phyloP scores from a whole-genome alignment of 2,329 filamentous ascomycete species.

The Colletotrichum siamense region DNA sequence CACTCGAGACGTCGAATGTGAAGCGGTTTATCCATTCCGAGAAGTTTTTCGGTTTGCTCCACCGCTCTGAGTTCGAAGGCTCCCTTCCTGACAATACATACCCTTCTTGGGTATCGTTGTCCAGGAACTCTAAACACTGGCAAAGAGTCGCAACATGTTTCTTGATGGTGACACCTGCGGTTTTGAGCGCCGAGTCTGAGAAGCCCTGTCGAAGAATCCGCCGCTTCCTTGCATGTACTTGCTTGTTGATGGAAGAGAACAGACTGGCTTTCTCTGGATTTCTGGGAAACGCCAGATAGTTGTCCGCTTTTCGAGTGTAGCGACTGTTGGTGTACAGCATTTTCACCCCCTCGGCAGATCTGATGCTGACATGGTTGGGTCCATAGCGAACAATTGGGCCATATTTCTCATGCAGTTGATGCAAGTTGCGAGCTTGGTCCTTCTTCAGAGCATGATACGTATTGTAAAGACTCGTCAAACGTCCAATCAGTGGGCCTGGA shows the following conservation, averaged over 20 bases:
- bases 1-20: constrained; percentile 8
- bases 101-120: background rate
- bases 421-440: background rate
- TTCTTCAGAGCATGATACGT: constrained; percentile 5
- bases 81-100: background rate
- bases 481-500: background rate
- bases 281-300: background rate
- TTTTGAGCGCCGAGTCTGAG: background rate
- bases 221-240: constrained; percentile 3
- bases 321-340: constrained; percentile 6
- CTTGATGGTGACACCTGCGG: background rate
- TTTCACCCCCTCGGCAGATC: background rate
- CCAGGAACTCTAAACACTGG: constrained; percentile 3
- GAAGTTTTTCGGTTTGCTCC: constrained; percentile 5
- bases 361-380: constrained; percentile 8
- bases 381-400: constrained; percentile 1
- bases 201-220: background rate
- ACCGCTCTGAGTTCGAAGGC: background rate
- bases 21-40: constrained; percentile 6
- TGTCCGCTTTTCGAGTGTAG: background rate
- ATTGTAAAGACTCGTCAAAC: background rate
- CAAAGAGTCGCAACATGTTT: background rate
- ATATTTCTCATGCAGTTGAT: background rate
- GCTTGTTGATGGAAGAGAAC: constrained; percentile 4
- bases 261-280: background rate